Evolutionary conservation across 1,139 yeast genomes (phyloP), one percentile per base, ranked within the genome.

Genomic region (Geotrichum candidum): DNA sequence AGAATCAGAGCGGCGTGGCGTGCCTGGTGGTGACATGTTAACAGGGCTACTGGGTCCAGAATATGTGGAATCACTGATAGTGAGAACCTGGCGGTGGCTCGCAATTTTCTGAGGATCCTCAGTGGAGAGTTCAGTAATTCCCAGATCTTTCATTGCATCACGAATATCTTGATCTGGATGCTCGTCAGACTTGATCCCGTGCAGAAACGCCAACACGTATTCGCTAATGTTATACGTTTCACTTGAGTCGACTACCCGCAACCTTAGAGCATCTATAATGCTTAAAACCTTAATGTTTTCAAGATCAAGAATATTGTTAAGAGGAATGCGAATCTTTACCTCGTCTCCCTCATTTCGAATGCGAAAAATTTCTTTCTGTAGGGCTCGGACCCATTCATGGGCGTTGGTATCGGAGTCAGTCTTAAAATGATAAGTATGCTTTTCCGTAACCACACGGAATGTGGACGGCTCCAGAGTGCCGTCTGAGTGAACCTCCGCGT

Each of bases 321-420:
- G 72, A 0, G 98, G 97, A 10, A 92, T 83, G 68, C 88, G 87
- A 18, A 92, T 78, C 50, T 88, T 82, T 10, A 90, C 96, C 65
- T 87, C 86, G 67, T 87, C 86, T 23, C 86, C 87, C 51, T 81
- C 78, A 71, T 89, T 88, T 57, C 88, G 79, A 58, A 87, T 82
- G 6, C 91, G 80, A 73, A 92, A 92, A 1, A 90, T 84, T 62
- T 87, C 85, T 68, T 88, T 89, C 65, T 88, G 88, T 57, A 92
- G 75, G 23, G 82, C 77, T 63, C 86, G 85, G 58, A 84, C 86
- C 98, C 98, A 92, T 53, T 85, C 83, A 62, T 88, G 80, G 0
- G 97, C 97, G 5, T 86, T 78, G 65, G 80, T 84, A 23, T 83
- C 76, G 51, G 87, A 85, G 68, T 91, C 97, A 0, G 96, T 87